phyloP scores from a whole-genome alignment of 345 rosid genomes.

The Hevea brasiliensis region DNA sequence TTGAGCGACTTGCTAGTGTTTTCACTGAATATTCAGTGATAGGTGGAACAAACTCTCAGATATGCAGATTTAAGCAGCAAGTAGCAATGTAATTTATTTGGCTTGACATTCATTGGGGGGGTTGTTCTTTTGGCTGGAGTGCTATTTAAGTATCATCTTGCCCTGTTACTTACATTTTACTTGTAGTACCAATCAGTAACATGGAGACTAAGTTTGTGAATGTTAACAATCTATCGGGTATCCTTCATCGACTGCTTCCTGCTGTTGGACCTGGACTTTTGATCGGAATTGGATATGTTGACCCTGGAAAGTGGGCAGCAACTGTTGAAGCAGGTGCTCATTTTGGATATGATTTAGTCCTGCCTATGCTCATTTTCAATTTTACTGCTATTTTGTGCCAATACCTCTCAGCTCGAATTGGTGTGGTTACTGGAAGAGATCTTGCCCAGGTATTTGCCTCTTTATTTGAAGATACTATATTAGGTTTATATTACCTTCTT shows the following conservation, averaged over 20 bases:
- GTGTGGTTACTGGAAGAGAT: constrained; percentile 74
- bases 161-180: constrained; percentile 12
- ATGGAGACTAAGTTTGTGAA: constrained; percentile 67
- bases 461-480: neutral
- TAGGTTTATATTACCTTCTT: neutral
- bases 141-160: constrained; percentile 15
- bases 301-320: constrained; percentile 97
- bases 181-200: constrained; percentile 15
- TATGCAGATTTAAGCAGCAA: constrained; percentile 23
- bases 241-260: constrained; percentile 59
- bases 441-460: constrained; percentile 70
- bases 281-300: constrained; percentile 79
- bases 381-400: constrained; percentile 87
- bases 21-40: constrained; percentile 15
- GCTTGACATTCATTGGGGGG: constrained; percentile 24
- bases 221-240: constrained; percentile 39
- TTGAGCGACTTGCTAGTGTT: constrained; percentile 19
- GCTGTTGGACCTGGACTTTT: constrained; percentile 67
- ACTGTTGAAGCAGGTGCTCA: constrained; percentile 86
- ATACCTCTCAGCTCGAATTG: constrained; percentile 71
- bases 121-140: constrained; percentile 30
- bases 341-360: constrained; percentile 72
- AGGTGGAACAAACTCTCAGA: constrained; percentile 15
- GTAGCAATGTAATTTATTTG: constrained; percentile 34
- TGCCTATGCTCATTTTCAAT: constrained; percentile 68